Percentiles rank a stretch among this genome's conserved stretches.
Conservation (phyloP, 2,329 filamentous ascomycete species). For the Claviceps fusiformis region DNA sequence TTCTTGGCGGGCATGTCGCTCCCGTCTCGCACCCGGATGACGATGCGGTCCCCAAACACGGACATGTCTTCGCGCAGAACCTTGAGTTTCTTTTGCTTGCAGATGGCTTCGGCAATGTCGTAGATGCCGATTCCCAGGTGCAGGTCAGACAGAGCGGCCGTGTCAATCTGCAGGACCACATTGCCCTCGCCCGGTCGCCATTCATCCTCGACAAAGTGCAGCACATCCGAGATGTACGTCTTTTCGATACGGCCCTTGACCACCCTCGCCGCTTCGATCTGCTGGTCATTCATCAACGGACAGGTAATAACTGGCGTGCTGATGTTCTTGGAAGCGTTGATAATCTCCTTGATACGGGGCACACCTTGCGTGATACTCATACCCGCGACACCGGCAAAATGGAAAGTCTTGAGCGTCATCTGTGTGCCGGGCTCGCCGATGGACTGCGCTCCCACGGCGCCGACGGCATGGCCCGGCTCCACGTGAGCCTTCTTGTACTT, state of each 20-base stretch:
- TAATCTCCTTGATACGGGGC: conserved; percentile 99
- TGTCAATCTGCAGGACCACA: conserved; percentile 71
- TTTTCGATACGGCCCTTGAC: conserved; percentile 93
- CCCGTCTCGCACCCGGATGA: conserved; percentile 54
- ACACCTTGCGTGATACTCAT: conserved; percentile 99
- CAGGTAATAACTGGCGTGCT: conserved; percentile 90
- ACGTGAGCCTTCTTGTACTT: conserved; percentile 89
- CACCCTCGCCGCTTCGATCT: conserved; percentile 69
- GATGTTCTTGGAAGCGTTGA: conserved; percentile 91
- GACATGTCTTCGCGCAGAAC: conserved; percentile 49
- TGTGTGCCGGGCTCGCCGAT: conserved; percentile 97
- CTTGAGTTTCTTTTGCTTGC: conserved; percentile 72
- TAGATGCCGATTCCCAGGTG: conserved; percentile 63
- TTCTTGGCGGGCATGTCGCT: conserved; percentile 35
- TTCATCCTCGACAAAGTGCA: conserved; percentile 72
- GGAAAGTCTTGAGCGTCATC: conserved; percentile 99
- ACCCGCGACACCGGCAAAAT: conserved; percentile 98
- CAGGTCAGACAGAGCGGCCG: conserved; percentile 62
- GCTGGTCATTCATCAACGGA: conserved; percentile 60
- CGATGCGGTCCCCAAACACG: conserved; percentile 50
- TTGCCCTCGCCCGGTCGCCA: conserved; percentile 55
- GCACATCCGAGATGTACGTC: conserved; percentile 72
- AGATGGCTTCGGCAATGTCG: conserved; percentile 66
- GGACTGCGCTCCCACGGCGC: conserved; percentile 90
- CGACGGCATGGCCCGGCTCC: conserved; percentile 89